Evolutionary conservation across 306 rosid species (phyloP).

Genomic region (Mucuna pruriens): DNA sequence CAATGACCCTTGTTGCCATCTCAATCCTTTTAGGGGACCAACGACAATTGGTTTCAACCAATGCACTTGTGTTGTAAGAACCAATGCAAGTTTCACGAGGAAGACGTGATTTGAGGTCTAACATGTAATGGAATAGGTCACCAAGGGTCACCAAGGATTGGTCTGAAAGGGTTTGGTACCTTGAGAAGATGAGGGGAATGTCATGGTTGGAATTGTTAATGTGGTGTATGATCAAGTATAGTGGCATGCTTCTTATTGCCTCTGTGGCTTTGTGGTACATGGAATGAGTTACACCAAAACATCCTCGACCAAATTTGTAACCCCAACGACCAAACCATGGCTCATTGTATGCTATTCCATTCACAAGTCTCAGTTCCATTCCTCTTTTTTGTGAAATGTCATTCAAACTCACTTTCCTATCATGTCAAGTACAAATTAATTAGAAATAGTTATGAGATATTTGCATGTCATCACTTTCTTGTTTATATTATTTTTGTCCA

Average conservation of each 20-base stretch:
- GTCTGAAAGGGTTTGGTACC: slow-evolving; percentile 74
- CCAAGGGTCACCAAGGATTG: slow-evolving; percentile 73
- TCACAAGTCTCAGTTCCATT: slow-evolving; percentile 76
- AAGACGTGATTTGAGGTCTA: slow-evolving; percentile 73
- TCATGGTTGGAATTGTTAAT: slow-evolving; percentile 53
- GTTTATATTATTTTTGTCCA: background rate
- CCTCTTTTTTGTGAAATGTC: slow-evolving; percentile 70
- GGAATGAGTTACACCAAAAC: slow-evolving; percentile 64
- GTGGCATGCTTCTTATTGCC: slow-evolving; percentile 71
- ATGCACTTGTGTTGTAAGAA: slow-evolving; percentile 41
- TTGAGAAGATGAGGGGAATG: slow-evolving; percentile 61
- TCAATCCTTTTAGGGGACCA: slow-evolving; percentile 85
- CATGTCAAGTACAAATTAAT: slow-evolving; percentile 16
- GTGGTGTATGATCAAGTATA: slow-evolving; percentile 58
- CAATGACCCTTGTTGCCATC: slow-evolving; percentile 73
- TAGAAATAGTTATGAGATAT: background rate
- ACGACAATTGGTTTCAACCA: slow-evolving; percentile 63
- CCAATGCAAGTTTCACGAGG: slow-evolving; percentile 48
- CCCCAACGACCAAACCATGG: slow-evolving; percentile 94
- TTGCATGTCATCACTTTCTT: background rate
- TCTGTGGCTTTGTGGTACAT: slow-evolving; percentile 74
- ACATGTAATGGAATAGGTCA: slow-evolving; percentile 71
- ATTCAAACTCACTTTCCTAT: slow-evolving; percentile 82
- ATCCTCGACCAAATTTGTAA: slow-evolving; percentile 73
- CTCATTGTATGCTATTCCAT: slow-evolving; percentile 67